phyloP scores from a whole-genome alignment of 2,329 filamentous ascomycete species.

The Hymenoscyphus fructigenus region DNA sequence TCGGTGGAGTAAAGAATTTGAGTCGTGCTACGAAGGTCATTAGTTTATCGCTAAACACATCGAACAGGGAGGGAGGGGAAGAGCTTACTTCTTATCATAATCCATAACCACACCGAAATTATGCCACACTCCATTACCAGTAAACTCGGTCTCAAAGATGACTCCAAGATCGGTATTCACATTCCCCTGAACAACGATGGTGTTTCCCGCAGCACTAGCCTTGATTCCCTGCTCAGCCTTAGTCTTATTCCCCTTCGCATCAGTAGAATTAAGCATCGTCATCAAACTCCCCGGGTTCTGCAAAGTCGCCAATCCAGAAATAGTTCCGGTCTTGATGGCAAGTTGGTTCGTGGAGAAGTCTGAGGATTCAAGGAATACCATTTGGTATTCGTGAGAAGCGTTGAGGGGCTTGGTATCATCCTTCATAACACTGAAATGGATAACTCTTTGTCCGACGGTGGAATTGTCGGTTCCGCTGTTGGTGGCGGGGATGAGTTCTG shows the following conservation, averaged over 20 bases:
- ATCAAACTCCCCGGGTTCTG: background rate
- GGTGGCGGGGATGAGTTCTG: constrained; percentile 53
- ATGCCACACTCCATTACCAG: constrained; percentile 50
- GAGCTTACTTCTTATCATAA: constrained; percentile 52
- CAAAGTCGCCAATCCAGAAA: constrained; percentile 40
- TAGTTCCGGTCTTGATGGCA: constrained; percentile 54
- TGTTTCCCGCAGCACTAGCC: constrained; percentile 40
- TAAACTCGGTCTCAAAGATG: constrained; percentile 52
- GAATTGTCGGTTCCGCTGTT: constrained; percentile 52
- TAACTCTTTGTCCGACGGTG: constrained; percentile 55
- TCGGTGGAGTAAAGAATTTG: constrained; percentile 58
- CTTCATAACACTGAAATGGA: constrained; percentile 60
- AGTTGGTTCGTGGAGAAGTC: constrained; percentile 52
- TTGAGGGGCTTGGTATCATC: constrained; percentile 48
- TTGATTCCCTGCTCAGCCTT: constrained; percentile 19
- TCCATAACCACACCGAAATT: constrained; percentile 62
- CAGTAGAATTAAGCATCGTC: background rate
- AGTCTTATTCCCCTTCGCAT: background rate
- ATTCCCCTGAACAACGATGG: constrained; percentile 48
- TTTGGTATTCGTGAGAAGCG: constrained; percentile 60
- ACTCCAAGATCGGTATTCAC: constrained; percentile 47
- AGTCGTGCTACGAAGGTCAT: constrained; percentile 47
- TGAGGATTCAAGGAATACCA: constrained; percentile 49
- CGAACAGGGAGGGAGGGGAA: background rate
- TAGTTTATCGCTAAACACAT: background rate